phyloP scores from a whole-genome alignment of 2,329 filamentous ascomycete genomes.

The Fusarium aywerte region DNA sequence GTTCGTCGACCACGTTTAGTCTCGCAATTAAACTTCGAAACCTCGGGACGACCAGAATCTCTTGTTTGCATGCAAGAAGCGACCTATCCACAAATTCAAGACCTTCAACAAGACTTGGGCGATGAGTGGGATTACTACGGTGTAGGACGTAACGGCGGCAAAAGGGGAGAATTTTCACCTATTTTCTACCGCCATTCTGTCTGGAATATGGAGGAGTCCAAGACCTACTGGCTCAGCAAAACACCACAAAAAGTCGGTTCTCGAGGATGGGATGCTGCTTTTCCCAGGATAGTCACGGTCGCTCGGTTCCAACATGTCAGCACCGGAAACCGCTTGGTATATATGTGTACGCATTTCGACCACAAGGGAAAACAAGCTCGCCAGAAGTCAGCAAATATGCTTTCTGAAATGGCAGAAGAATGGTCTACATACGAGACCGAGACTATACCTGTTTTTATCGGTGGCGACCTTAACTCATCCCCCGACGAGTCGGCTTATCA shows the following conservation, averaged over 20 bases:
- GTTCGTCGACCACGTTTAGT: slow-evolving; percentile 63
- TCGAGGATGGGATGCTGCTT: slow-evolving; percentile 65
- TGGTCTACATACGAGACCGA: slow-evolving; percentile 38
- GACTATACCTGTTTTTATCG: slow-evolving; percentile 47
- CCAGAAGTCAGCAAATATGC: slow-evolving; percentile 53
- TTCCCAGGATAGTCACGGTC: slow-evolving; percentile 60
- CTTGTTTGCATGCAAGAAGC: slow-evolving; percentile 77
- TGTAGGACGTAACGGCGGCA: slow-evolving; percentile 68
- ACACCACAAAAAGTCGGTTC: slow-evolving; percentile 66
- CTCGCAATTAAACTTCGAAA: slow-evolving; percentile 63
- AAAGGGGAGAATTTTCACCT: slow-evolving; percentile 73
- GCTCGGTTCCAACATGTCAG: slow-evolving; percentile 56
- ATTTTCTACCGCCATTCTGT: slow-evolving; percentile 69
- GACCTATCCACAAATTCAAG: slow-evolving; percentile 66
- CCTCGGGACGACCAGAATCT: slow-evolving; percentile 55
- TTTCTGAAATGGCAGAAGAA: slow-evolving; percentile 49
- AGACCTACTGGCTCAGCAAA: slow-evolving; percentile 70
- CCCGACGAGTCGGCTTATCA: slow-evolving; percentile 46
- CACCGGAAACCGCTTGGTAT: slow-evolving; percentile 55
- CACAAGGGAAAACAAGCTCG: slow-evolving; percentile 57
- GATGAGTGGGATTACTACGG: slow-evolving; percentile 64
- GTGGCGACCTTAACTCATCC: slow-evolving; percentile 49
- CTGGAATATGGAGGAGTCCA: slow-evolving; percentile 63
- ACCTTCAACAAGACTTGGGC: slow-evolving; percentile 60
- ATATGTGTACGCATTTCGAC: slow-evolving; percentile 65